Percentiles rank a stretch among this genome's conserved stretches.
These are phyloP conservation scores for Dentiscutata heterogama DNA, from an alignment of 371 early-diverging fungal species.

Conservation along the genomic window DNA sequence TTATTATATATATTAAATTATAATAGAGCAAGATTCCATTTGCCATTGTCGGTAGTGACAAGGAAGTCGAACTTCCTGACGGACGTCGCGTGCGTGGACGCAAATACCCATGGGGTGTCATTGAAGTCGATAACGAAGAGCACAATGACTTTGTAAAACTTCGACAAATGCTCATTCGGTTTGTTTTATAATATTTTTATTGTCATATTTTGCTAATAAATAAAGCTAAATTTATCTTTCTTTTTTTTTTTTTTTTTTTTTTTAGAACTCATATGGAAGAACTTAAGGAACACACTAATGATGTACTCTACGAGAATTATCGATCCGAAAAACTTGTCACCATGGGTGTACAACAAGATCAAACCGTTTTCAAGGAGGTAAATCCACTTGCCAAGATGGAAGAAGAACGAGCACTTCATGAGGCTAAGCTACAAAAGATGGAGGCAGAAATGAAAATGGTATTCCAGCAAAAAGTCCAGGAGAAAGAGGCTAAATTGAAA, in stretches of 20 bases:
- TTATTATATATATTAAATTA: slow-evolving; percentile 4
- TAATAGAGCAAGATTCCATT: slow-evolving; percentile 89
- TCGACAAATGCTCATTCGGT: slow-evolving; percentile 89
- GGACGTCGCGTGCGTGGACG: slow-evolving; percentile 94
- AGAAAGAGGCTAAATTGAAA: slow-evolving; percentile 97
- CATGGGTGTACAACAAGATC: slow-evolving; percentile 86
- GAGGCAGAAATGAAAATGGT: slow-evolving; percentile 98
- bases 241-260: not conserved
- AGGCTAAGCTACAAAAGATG: slow-evolving; percentile 97
- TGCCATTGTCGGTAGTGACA: slow-evolving; percentile 96
- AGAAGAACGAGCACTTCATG: slow-evolving; percentile 92
- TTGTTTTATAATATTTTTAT: slow-evolving; percentile 4
- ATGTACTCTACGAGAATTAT: slow-evolving; percentile 90
- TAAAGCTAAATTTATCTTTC: not conserved
- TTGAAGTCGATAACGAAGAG: slow-evolving; percentile 94
- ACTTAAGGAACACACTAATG: slow-evolving; percentile 87
- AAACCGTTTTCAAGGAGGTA: slow-evolving; percentile 84
- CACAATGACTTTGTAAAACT: slow-evolving; percentile 96
- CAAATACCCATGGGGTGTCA: slow-evolving; percentile 96
- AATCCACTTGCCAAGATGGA: slow-evolving; percentile 93
- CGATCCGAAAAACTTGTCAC: slow-evolving; percentile 87
- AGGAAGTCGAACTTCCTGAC: slow-evolving; percentile 83
- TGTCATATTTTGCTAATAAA: not conserved
- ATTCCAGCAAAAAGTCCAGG: slow-evolving; percentile 98
- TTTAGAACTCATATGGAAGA: slow-evolving; percentile 90